Evolutionary conservation across 83 land plant genomes (phyloP).

Genomic region (Isoetes engelmannii): DNA sequence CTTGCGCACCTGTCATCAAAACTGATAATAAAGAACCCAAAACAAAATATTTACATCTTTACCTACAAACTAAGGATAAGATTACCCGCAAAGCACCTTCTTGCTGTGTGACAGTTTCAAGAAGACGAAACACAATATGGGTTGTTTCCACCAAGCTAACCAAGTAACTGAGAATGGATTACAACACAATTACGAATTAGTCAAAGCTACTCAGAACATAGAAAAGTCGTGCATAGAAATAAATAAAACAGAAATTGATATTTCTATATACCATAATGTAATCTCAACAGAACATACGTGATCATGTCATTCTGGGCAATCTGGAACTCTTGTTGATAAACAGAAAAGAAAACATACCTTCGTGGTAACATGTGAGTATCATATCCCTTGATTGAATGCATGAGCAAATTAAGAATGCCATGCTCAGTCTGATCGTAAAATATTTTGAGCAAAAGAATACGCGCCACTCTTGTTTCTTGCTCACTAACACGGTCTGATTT

Average conservation of each 20-base stretch:
- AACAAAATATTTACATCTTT: too few species aligned
- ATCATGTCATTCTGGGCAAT: too few species aligned
- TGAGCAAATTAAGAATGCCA: slow-evolving; percentile 62
- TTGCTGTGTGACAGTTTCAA: slow-evolving; percentile 65
- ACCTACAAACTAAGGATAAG: not conserved
- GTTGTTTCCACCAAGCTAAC: slow-evolving; percentile 81
- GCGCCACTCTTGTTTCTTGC: slow-evolving; percentile 64
- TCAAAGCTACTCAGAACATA: too few species aligned
- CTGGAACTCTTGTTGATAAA: not conserved
- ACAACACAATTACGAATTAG: not conserved
- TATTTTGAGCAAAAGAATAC: slow-evolving; percentile 72
- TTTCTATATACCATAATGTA: too few species aligned
- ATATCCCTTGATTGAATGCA: slow-evolving; percentile 55
- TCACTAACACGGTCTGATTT: slow-evolving; percentile 12
- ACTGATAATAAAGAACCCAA: slow-evolving; percentile 20
- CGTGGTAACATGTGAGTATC: slow-evolving; percentile 76
- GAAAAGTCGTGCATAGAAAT: too few species aligned
- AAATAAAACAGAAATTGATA: too few species aligned
- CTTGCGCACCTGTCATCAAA: slow-evolving; percentile 19
- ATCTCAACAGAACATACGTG: too few species aligned
- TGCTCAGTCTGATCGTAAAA: slow-evolving; percentile 94
- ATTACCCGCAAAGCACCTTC: slow-evolving; percentile 84
- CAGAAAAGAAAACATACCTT: slow-evolving; percentile 40
- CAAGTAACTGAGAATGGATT: slow-evolving; percentile 51
- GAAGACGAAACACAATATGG: slow-evolving; percentile 55